Evolutionary conservation across 805 yeast species (phyloP), one percentile per base, ranked within the genome.

Genomic region (Teunomyces pallodes): DNA sequence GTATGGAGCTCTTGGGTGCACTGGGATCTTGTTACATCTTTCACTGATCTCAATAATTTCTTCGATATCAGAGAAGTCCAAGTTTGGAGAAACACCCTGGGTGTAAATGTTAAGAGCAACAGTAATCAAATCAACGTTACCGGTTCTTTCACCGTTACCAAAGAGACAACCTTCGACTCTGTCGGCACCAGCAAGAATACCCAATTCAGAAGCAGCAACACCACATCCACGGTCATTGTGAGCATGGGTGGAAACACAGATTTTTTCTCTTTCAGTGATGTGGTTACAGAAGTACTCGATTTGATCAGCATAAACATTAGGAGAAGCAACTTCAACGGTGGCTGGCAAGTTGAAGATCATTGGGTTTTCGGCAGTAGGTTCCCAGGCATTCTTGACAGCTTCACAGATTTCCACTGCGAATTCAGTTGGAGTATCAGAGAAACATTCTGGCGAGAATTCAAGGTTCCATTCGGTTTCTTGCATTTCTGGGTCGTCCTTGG

Each of bases 141-240:
- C 92, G 27, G 92, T 86, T 72, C 92, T 77, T 75, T 86, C 92
- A 70, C 92, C 92, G 66, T 85, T 86, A 60, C 91, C 91, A 54
- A 86, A 86, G 36, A 86, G 73, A 74, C 91, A 86, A 48, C 92
- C 92, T 69, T 86, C 92, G 45, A 86, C 87, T 73, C 92, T 79
- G 68, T 86, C 91, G 51, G 87, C 92, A 61, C 92, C 92, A n/a
- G 90, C 92, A 59, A 86, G 69, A 29, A 83, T 57, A 58, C 90
- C 91, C 51, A 86, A 72, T 65, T 86, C 92, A 41, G 89, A 76
- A 24, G 92, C 92, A 40, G 92, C 92, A 47, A 86, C 90, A 61
- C 89, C 90, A 64, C 89, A 84, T 16, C 92, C 92, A 67, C 92
- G 78, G 64, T 86, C 92, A 59, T 86, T 86, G 67, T 86, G 92